Conservation (phyloP, 1,139 yeast species). For the Pichia sp. region DNA sequence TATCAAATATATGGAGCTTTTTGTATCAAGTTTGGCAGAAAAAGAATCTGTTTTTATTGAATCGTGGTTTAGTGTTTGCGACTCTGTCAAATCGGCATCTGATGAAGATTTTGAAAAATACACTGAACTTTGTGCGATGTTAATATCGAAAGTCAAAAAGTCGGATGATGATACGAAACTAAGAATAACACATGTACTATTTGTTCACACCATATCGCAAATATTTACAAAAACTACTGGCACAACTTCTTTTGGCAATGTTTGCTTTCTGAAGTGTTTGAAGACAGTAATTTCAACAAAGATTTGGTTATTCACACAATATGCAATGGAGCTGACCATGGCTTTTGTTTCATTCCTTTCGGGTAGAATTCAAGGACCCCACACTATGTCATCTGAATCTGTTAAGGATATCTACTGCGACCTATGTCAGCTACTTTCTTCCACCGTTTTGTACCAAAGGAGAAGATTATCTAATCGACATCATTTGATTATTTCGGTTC, state of each 20-base stretch:
- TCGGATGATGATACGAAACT: constrained; percentile 11
- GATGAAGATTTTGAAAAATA: constrained; percentile 9
- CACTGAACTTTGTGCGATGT: constrained; percentile 15
- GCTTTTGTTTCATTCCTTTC: constrained; percentile 35
- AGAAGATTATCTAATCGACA: constrained; percentile 67
- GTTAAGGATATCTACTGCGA: constrained; percentile 29
- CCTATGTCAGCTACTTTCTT: constrained; percentile 47
- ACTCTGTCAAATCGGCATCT: constrained; percentile 9
- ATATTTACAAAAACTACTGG: neutral
- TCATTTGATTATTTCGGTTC: constrained; percentile 53
- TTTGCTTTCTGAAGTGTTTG: constrained; percentile 23
- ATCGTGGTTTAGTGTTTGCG: constrained; percentile 17
- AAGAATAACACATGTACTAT: constrained; percentile 4
- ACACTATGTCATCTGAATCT: neutral
- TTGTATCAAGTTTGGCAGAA: neutral
- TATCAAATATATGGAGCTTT: constrained; percentile 1
- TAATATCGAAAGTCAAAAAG: constrained; percentile 17
- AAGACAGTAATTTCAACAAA: constrained; percentile 44
- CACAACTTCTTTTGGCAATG: neutral
- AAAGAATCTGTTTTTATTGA: constrained; percentile 1
- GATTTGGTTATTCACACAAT: constrained; percentile 62
- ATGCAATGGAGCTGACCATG: constrained; percentile 52
- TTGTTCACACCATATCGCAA: constrained; percentile 7
- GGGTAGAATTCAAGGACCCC: neutral
- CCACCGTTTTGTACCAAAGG: constrained; percentile 62